These are phyloP conservation scores for Fusarium haematococcum DNA, from an alignment of 2,329 filamentous ascomycete species.

Conservation along the genomic window DNA sequence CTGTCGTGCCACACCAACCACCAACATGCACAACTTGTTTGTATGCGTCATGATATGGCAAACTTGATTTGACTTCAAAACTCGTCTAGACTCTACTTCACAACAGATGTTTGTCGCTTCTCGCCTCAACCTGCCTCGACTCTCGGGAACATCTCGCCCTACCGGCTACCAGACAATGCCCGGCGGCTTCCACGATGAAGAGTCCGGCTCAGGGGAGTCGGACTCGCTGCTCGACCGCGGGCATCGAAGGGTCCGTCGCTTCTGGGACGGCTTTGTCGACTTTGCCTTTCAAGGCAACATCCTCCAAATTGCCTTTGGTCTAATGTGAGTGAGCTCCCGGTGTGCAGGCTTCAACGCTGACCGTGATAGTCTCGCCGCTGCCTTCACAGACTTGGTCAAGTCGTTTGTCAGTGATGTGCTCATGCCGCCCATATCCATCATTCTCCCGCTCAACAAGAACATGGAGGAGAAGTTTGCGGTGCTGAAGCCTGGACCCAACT, in stretches of 20 bases:
- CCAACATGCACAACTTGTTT: not conserved
- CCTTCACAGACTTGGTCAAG: conserved; percentile 78
- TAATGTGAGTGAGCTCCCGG: conserved; percentile 67
- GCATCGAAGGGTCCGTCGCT: conserved; percentile 59
- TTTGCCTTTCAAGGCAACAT: conserved; percentile 82
- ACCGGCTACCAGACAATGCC: conserved; percentile 44
- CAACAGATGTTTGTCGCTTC: conserved; percentile 15
- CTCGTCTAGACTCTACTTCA: not conserved
- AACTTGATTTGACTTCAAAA: not conserved
- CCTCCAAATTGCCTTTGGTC: conserved; percentile 78
- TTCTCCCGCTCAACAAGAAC: conserved; percentile 77
- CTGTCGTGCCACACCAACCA: not conserved
- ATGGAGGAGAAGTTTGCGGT: conserved; percentile 81
- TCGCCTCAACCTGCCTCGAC: conserved; percentile 19
- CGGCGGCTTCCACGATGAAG: conserved; percentile 48
- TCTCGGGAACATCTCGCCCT: conserved; percentile 23
- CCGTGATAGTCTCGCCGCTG: conserved; percentile 69
- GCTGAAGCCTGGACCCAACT: conserved; percentile 68
- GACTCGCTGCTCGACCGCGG: conserved; percentile 60
- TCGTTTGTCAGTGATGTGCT: conserved; percentile 78
- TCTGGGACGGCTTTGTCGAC: conserved; percentile 75
- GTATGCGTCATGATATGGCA: not conserved
- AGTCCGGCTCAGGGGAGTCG: conserved; percentile 49
- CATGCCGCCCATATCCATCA: conserved; percentile 75
- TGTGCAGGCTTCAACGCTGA: conserved; percentile 7